These are phyloP conservation scores for Sutorius australiensis DNA, from an alignment of 768 basidiomycete species.

Conservation along the genomic window DNA sequence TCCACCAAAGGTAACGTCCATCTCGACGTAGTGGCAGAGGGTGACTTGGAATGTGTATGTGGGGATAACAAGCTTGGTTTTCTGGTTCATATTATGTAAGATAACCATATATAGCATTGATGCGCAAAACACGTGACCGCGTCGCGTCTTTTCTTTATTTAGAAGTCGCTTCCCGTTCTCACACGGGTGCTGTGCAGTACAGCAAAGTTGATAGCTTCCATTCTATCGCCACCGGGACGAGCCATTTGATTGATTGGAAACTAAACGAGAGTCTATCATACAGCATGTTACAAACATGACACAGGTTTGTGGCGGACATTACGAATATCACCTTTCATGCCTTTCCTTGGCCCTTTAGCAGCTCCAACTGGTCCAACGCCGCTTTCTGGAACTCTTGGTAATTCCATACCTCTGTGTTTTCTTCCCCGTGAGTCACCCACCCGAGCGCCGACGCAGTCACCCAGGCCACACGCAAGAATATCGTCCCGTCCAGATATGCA, in stretches of 20 bases:
- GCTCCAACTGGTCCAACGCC: conserved; percentile 24
- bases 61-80: neutral
- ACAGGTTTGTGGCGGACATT: neutral
- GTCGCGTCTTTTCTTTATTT: conserved; percentile 16
- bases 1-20: conserved; percentile 57
- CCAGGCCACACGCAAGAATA: conserved; percentile 58
- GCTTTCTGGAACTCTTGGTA: conserved; percentile 28
- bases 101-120: neutral
- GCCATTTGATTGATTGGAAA: neutral
- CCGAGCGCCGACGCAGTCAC: conserved; percentile 44
- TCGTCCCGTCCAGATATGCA: conserved; percentile 51
- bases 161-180: neutral
- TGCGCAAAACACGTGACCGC: conserved; percentile 27
- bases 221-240: neutral
- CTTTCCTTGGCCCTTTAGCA: conserved; percentile 17
- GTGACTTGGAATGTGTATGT: neutral
- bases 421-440: conserved; percentile 40
- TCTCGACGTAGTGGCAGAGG: conserved; percentile 18
- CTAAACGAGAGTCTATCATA: neutral
- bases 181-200: too few relatives aligned
- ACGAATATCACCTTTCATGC: conserved; percentile 3
- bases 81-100: conserved; percentile 27
- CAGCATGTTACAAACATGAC: neutral
- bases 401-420: conserved; percentile 25
- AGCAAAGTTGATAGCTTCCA: neutral